A percentile compares a stretch with the other conserved stretches of the same genome.
Evolutionary conservation across 768 basidiomycete species (phyloP).

Genomic region (Agrocybe praecox): DNA sequence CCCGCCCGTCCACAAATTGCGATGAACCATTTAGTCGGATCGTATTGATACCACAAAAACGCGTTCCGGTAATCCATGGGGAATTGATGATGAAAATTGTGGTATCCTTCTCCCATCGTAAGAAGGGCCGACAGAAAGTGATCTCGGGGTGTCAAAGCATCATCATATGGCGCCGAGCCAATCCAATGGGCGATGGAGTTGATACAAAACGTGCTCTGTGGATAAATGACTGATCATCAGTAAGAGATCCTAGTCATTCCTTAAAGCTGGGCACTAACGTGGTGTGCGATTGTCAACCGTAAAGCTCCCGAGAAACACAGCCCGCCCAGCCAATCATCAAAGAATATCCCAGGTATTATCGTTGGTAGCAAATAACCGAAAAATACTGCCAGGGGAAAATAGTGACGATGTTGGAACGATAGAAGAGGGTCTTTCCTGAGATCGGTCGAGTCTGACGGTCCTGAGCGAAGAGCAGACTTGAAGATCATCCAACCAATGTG

Average conservation of each 20-base stretch:
- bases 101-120: conserved; percentile 88
- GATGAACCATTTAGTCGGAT: conserved; percentile 97
- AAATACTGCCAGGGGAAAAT: conserved; percentile 59
- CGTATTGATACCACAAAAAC: conserved; percentile 82
- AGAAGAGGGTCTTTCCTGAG: conserved; percentile 69
- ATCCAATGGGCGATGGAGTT: conserved; percentile 89
- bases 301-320: conserved; percentile 75
- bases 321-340: conserved; percentile 79
- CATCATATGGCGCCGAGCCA: conserved; percentile 81
- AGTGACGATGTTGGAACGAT: conserved; percentile 78
- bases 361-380: conserved; percentile 78
- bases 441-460: conserved; percentile 73
- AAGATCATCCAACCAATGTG: conserved; percentile 88
- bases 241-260: not conserved
- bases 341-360: conserved; percentile 67
- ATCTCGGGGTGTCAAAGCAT: conserved; percentile 76
- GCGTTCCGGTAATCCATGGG: conserved; percentile 88
- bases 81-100: conserved; percentile 92
- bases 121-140: conserved; percentile 80
- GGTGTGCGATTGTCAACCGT: conserved; percentile 77
- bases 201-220: conserved; percentile 83
- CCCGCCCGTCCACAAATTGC: conserved; percentile 59
- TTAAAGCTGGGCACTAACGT: conserved; percentile 49
- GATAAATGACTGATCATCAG: conserved; percentile 3
- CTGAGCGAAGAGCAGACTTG: conserved; percentile 72